Base-by-base conservation (phyloP, 352 stramenopile genomes). In the Globisporangium emineosum region DNA sequence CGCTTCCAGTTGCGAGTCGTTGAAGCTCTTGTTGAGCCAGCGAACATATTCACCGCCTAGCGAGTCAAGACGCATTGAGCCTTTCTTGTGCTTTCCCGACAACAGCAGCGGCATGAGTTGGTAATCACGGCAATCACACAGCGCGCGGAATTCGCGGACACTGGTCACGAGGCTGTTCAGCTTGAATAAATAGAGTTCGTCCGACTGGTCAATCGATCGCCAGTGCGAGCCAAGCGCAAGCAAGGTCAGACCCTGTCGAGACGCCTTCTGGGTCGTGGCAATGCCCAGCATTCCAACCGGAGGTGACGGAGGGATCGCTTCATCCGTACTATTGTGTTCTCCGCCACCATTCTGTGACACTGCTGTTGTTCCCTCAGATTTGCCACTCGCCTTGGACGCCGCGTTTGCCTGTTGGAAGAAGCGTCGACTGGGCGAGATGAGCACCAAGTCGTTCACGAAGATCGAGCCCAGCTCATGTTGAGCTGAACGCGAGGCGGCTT, bases 151-250 rank as follows among this genome's bases (percentile, higher is more conserved):
- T 43, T 97, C 89, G 19, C 89, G 88, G 5, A 97, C 75, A 60
- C 86, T 94, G 13, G 87, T 96, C n/a, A 95, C 72, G n/a, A 97
- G 69, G 50, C 91, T 96, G 69, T 90, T 90, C 19, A 94, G 75
- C 65, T 96, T 94, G 70, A 93, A 96, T 21, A 91, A 45, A 53
- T 77, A 93, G 27, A 89, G 60, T 13, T 84, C 75, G 8, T 75
- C 61, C 8, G 82, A 71, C 19, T 82, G 68, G 29, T 90, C 80
- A 37, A 91, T 67, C 2, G 64, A 57, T 1, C 73, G 70, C 74
- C 78, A 93, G 21, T 74, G 77, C 4, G 79, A 77, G 7, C 70
- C 68, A 29, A 91, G 70, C 19, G 86, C 85, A 5, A 75, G 81
- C 66, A 93, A 73, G 5, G 79, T 89, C 25, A 96, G 35, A 8